Conservation (phyloP, 2,329 filamentous ascomycete genomes). For the Cladosporium velox region DNA sequence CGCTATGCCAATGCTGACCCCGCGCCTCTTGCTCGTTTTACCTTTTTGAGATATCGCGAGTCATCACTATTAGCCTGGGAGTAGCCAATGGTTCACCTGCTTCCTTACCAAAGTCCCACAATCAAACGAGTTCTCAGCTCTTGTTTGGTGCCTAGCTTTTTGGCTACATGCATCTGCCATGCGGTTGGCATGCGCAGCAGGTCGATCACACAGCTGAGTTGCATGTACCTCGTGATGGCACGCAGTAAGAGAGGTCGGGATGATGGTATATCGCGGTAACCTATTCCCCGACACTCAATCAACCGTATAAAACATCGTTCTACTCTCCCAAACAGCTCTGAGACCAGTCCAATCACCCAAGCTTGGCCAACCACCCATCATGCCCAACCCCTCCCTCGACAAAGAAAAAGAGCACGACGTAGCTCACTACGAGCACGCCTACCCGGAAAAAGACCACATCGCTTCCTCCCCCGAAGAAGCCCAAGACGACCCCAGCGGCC, state of each 20-base stretch:
- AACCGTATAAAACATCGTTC: neutral
- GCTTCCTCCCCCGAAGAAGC: slow-evolving; percentile 2
- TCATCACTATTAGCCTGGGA: neutral
- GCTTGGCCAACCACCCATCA: neutral
- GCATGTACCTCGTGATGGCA: slow-evolving; percentile 16
- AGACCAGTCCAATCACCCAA: neutral
- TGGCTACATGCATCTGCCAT: slow-evolving; percentile 5
- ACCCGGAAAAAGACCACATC: slow-evolving; percentile 6
- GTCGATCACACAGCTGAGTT: neutral
- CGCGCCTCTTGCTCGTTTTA: slow-evolving; percentile 13
- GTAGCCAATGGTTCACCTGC: neutral
- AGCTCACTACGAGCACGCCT: slow-evolving; percentile 3
- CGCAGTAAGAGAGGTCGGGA: neutral
- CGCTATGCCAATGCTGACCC: slow-evolving; percentile 17
- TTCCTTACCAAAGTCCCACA: neutral
- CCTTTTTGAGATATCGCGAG: slow-evolving; percentile 5
- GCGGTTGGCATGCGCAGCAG: slow-evolving; percentile 14
- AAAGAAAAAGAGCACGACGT: slow-evolving; percentile 2
- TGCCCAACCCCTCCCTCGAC: neutral
- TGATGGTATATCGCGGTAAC: neutral
- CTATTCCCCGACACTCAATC: neutral
- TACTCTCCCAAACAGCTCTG: neutral
- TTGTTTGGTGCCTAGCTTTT: neutral
- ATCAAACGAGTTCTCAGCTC: neutral
- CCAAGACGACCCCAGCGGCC: slow-evolving; percentile 12